Conservation (phyloP, 179 eudicot species). For the Drosera spatulata region DNA sequence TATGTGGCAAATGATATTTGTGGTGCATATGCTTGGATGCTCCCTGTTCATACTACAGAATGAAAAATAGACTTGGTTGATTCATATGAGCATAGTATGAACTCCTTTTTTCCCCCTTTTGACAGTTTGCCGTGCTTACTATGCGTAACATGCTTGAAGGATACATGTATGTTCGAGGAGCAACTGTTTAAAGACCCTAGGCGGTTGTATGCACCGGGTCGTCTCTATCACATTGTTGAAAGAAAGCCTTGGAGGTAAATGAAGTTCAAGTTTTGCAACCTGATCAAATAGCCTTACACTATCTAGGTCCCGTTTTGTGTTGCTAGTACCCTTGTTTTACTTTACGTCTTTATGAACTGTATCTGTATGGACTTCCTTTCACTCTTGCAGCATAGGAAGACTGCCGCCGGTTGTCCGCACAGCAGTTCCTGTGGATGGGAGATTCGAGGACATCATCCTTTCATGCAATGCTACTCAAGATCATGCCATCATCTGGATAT, state of each 20-base stretch:
- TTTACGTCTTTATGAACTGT: too few relatives aligned
- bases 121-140: constrained; percentile 91
- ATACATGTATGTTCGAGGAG: constrained; percentile 79
- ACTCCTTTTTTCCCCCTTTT: constrained; percentile 1
- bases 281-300: constrained; percentile 3
- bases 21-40: too few relatives aligned
- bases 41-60: too few relatives aligned
- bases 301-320: too few relatives aligned
- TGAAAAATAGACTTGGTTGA: too few relatives aligned
- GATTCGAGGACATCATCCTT: constrained; percentile 86
- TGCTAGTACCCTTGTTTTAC: too few relatives aligned
- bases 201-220: constrained; percentile 92
- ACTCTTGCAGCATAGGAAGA: constrained; percentile 32
- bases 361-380: too few relatives aligned
- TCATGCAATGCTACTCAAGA: constrained; percentile 76
- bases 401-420: constrained; percentile 74
- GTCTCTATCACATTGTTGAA: constrained; percentile 93
- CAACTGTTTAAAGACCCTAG: constrained; percentile 78
- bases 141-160: constrained; percentile 84
- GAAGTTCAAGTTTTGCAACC: background rate
- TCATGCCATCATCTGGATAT: constrained; percentile 80
- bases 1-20: too few relatives aligned
- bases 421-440: constrained; percentile 94
- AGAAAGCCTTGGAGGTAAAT: constrained; percentile 74
- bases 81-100: too few relatives aligned